Conservation (phyloP, 1,139 yeast genomes). For the Sugiyamaella japonica region DNA sequence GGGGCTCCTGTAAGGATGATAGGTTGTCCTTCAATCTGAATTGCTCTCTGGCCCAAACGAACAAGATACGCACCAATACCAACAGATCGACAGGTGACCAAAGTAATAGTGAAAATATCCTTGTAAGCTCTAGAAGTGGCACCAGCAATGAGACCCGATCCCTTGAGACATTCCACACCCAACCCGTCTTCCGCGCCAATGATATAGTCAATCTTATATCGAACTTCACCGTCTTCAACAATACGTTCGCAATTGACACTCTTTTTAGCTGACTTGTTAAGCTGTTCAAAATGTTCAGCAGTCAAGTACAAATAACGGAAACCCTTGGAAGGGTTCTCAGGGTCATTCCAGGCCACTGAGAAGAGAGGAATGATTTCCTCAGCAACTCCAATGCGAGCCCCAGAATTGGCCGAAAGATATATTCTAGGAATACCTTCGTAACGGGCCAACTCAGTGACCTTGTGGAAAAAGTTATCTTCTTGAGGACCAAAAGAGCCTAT, state of each 20-base stretch:
- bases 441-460: constrained; percentile 90
- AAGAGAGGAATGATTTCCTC: constrained; percentile 88
- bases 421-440: constrained; percentile 90
- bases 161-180: constrained; percentile 97
- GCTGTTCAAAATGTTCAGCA: constrained; percentile 60
- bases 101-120: constrained; percentile 92
- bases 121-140: constrained; percentile 97
- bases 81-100: constrained; percentile 97
- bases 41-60: constrained; percentile 97
- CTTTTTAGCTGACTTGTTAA: constrained; percentile 54
- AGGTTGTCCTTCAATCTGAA: constrained; percentile 98
- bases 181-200: constrained; percentile 95
- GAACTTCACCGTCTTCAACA: constrained; percentile 81
- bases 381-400: constrained; percentile 98
- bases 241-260: constrained; percentile 73
- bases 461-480: constrained; percentile 87
- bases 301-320: constrained; percentile 84
- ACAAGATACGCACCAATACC: constrained; percentile 99
- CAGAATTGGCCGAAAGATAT: constrained; percentile 95
- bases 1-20: constrained; percentile 98
- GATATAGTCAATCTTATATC: constrained; percentile 77
- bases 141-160: constrained; percentile 98
- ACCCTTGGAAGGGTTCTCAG: constrained; percentile 74
- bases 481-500: constrained; percentile 99
- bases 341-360: constrained; percentile 91